Conservation (phyloP, 352 stramenopile species). For the Peronospora farinosa region DNA sequence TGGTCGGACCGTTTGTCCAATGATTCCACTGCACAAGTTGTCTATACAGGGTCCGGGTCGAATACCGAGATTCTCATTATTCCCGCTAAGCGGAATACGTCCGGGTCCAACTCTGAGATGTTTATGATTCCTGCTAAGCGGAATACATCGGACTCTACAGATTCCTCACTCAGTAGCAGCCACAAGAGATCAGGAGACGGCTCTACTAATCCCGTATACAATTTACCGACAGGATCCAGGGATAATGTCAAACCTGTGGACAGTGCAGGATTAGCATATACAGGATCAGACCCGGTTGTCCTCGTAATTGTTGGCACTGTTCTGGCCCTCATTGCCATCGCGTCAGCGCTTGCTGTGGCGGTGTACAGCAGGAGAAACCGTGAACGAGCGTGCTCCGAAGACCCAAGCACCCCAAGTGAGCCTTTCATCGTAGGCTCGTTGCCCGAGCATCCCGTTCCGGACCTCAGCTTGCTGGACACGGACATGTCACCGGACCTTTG, state of each 20-base stretch:
- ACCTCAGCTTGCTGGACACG: conserved; percentile 27
- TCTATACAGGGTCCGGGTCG: conserved; percentile 33
- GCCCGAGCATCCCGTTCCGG: conserved; percentile 18
- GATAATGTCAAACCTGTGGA: conserved; percentile 9
- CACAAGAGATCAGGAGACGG: conserved; percentile 11
- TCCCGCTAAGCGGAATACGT: conserved; percentile 17
- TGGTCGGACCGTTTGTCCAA: conserved; percentile 38
- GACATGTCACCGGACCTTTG: conserved; percentile 30
- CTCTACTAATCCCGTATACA: conserved; percentile 15
- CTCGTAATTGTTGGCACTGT: conserved; percentile 27
- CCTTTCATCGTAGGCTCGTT: conserved; percentile 27
- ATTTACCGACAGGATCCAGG: conserved; percentile 23
- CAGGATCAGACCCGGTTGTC: conserved; percentile 16
- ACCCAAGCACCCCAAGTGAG: conserved; percentile 15
- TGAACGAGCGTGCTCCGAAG: conserved; percentile 16
- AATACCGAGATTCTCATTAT: conserved; percentile 32
- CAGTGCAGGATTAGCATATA: conserved; percentile 8
- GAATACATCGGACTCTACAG: conserved; percentile 5
- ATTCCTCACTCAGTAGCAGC: conserved; percentile 15
- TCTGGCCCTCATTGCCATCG: conserved; percentile 22
- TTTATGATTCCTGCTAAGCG: conserved; percentile 28
- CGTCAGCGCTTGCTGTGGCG: conserved; percentile 23
- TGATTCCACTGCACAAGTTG: conserved; percentile 37
- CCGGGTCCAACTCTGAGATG: conserved; percentile 28
- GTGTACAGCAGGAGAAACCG: conserved; percentile 26